Conservation (phyloP, 116 monocot genomes). For the Posidonia oceanica region DNA sequence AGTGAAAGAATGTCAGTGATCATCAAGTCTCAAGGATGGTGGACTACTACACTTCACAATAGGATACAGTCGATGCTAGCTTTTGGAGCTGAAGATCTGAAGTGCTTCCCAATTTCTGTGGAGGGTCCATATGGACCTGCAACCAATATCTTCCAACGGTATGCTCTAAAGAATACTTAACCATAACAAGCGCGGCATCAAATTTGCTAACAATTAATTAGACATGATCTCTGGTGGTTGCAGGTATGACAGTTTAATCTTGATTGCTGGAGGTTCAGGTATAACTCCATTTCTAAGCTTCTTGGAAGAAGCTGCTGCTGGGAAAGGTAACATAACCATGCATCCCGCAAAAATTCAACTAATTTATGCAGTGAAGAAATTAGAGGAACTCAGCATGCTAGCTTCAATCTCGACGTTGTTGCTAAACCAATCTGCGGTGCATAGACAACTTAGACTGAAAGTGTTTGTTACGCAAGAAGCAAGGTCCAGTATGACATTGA, state of each 20-base stretch:
- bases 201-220: not conserved
- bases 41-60: constrained; percentile 54
- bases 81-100: constrained; percentile 1
- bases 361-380: constrained; percentile 43
- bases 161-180: not conserved
- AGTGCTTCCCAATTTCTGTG: constrained; percentile 23
- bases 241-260: constrained; percentile 60
- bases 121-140: constrained; percentile 88
- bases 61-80: constrained; percentile 18
- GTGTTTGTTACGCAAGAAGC: constrained; percentile 57
- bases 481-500: constrained; percentile 7
- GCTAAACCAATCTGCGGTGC: constrained; percentile 4
- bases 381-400: constrained; percentile 58
- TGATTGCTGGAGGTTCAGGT: constrained; percentile 80
- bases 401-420: constrained; percentile 29
- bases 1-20: constrained; percentile 37
- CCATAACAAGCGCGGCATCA: not conserved
- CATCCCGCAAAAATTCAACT: constrained; percentile 27
- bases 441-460: constrained; percentile 19
- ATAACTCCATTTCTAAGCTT: constrained; percentile 79
- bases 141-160: constrained; percentile 20
- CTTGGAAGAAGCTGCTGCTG: constrained; percentile 39
- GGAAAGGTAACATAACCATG: constrained; percentile 3
- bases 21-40: constrained; percentile 60
- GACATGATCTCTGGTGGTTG: not conserved